Conservation (phyloP, 2,329 filamentous ascomycete species). For the Talaromyces rugulosus region DNA sequence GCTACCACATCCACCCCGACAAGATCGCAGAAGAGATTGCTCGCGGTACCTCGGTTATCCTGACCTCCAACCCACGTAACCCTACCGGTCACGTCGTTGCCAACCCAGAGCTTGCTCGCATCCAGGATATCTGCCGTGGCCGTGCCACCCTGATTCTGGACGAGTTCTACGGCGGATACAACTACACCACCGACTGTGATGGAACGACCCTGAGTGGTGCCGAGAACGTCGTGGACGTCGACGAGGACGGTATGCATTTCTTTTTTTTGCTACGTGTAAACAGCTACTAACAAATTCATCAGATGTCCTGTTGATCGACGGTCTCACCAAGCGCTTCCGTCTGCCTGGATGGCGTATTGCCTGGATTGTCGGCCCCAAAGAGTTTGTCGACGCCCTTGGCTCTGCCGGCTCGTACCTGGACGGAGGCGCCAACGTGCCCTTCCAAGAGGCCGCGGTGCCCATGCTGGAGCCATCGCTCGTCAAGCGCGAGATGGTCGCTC, state of each 20-base stretch:
- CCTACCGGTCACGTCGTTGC: conserved; percentile 84
- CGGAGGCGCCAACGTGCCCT: conserved; percentile 88
- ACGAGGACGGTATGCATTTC: conserved; percentile 57
- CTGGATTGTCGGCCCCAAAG: conserved; percentile 93
- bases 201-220: conserved; percentile 84
- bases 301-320: conserved; percentile 91
- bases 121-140: conserved; percentile 88
- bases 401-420: conserved; percentile 92
- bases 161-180: conserved; percentile 95
- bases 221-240: conserved; percentile 83
- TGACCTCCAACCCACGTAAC: conserved; percentile 94
- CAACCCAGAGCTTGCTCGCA: conserved; percentile 80
- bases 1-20: conserved; percentile 88
- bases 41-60: conserved; percentile 78
- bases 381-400: conserved; percentile 90
- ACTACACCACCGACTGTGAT: conserved; percentile 90
- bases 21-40: conserved; percentile 90
- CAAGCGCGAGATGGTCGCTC: conserved; percentile 77
- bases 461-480: conserved; percentile 90
- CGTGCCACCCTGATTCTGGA: conserved; percentile 90
- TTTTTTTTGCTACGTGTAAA: not conserved
- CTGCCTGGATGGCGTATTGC: conserved; percentile 95
- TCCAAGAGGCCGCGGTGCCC: conserved; percentile 86
- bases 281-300: conserved; percentile 1
- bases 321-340: conserved; percentile 93